Base-by-base conservation (phyloP, 352 stramenopile genomes). In the Phytopythium litorale region DNA sequence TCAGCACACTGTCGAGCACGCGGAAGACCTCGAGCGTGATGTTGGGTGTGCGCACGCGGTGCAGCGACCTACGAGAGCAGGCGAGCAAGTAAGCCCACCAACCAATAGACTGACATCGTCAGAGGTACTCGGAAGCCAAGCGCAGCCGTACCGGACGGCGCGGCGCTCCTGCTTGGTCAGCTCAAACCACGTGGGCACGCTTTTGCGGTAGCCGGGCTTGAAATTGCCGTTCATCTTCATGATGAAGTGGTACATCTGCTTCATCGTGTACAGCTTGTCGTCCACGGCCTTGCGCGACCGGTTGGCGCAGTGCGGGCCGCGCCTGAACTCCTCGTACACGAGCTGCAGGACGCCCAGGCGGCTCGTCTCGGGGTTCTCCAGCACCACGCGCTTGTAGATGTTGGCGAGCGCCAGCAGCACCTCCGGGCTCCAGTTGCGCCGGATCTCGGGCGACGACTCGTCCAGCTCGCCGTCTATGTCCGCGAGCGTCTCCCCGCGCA, bases 211-310 rank as follows among this genome's bases (percentile, higher is more conserved):
- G 23, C 60, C 63, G 32, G 76, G 70, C 58, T 70, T 66, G 51
- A 86, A 73, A 43, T 73, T 76, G 52, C 72, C 65, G 56, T 83
- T 88, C 53, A 84, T 75, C 58, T 84, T 74, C 19, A 79, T 42
- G 50, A 89, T 85, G 60, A 89, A 89, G 33, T 84, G 76, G 63
- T 89, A 85, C 80, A 89, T 88, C 45, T 87, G 80, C 66, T 85
- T 87, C 70, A 83, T 74, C 19, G 74, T 72, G 66, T 87, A 88
- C 15, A 89, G 63, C 55, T 88, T 87, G 69, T 87, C 76, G 45
- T 89, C 80, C 32, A 89, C 74, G 11, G 80, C 78, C 57, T 87
- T 88, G 48, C 69, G 74, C 32, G 73, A 82, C 9, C 78, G 78
- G 51, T 72, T 68, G 12, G 70, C 72, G 56, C 67, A 76, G 59